Evolutionary conservation across 2,329 filamentous ascomycete genomes (phyloP), one percentile per base, ranked within the genome.

Genomic region (Aureobasidium sp.): DNA sequence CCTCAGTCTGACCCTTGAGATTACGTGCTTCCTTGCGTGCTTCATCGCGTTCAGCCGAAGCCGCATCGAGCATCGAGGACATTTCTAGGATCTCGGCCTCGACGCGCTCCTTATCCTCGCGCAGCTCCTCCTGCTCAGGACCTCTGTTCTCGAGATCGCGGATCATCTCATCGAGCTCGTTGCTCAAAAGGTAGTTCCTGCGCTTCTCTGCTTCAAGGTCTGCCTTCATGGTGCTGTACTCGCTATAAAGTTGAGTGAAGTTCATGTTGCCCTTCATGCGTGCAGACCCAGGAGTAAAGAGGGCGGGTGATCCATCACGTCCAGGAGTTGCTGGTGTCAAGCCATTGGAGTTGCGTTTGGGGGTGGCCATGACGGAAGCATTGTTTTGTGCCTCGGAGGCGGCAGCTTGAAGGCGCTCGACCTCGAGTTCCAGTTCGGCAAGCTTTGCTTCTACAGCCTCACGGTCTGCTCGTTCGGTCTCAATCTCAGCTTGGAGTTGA

Each of bases 111-210:
- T 92, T 86, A 67, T 97, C 92, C 15, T 84, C 81, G 50, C 89
- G 86, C 19, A 95, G 78, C 66, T 97, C 92, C 63, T 95, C 86
- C 31, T 96, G 84, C 69, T 96, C 91, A 0, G 94, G 94, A 27
- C 87, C 86, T 71, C 89, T 92, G 25, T 86, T 86, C 71, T 99
- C 92, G 38, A 97, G 76, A 61, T 92, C 87, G 38, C 85, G 82
- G 61, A 96, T 84, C 77, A 96, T 89, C 62, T 94, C 89, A 65
- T 96, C 90, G 46, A 97, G 78, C 46, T 93, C 85, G 38, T 85
- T 82, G 19, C 84, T 82, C 11, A 96, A 83, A 69, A 90, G 84
- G 64, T 88, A 84, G 66, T 84, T 90, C 23, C 85, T 84, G 61
- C 88, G 82, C 69, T 86, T 86, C 72, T 95, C 89, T 3, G 81